These are phyloP conservation scores for Glarea lozoyensis DNA, from an alignment of 495 filamentous ascomycete species.

Conservation along the genomic window DNA sequence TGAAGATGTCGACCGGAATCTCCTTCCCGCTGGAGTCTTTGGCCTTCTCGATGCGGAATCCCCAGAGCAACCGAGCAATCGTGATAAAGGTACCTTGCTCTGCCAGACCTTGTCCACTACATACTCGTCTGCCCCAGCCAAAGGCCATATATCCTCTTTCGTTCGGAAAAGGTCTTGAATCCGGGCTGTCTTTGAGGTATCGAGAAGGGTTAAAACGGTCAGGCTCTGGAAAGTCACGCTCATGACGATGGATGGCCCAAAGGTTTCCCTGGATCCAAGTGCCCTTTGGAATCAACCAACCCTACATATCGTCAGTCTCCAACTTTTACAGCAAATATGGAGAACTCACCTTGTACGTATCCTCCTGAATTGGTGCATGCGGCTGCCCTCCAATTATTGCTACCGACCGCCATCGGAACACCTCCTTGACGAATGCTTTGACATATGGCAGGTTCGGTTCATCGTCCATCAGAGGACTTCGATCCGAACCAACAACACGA, in stretches of 20 bases:
- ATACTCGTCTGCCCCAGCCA: slow-evolving; percentile 14
- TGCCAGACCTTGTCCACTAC: slow-evolving; percentile 12
- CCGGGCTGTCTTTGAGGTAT: slow-evolving; percentile 27
- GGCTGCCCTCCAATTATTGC: slow-evolving; percentile 55
- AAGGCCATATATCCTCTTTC: slow-evolving; percentile 10
- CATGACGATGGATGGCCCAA: slow-evolving; percentile 58
- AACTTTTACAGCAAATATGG: not conserved
- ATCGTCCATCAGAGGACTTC: slow-evolving; percentile 51
- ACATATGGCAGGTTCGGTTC: slow-evolving; percentile 48
- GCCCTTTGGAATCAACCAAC: slow-evolving; percentile 42
- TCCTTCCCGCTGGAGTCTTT: slow-evolving; percentile 36
- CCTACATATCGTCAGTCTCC: slow-evolving; percentile 8
- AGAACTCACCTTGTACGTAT: slow-evolving; percentile 36
- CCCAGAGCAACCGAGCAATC: slow-evolving; percentile 10
- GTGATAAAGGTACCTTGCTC: slow-evolving; percentile 11
- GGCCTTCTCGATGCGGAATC: slow-evolving; percentile 28
- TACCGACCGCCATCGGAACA: slow-evolving; percentile 54
- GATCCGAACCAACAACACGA: slow-evolving; percentile 39
- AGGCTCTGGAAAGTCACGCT: slow-evolving; percentile 53
- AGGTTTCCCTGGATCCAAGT: slow-evolving; percentile 53
- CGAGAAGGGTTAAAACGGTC: slow-evolving; percentile 47
- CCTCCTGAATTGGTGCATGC: slow-evolving; percentile 50
- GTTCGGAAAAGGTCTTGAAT: slow-evolving; percentile 33
- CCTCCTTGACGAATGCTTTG: slow-evolving; percentile 52
- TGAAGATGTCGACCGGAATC: slow-evolving; percentile 45